Percentiles rank a stretch among this genome's conserved stretches.
Conservation (phyloP, 2,329 filamentous ascomycete genomes). For the Talaromyces sp. region DNA sequence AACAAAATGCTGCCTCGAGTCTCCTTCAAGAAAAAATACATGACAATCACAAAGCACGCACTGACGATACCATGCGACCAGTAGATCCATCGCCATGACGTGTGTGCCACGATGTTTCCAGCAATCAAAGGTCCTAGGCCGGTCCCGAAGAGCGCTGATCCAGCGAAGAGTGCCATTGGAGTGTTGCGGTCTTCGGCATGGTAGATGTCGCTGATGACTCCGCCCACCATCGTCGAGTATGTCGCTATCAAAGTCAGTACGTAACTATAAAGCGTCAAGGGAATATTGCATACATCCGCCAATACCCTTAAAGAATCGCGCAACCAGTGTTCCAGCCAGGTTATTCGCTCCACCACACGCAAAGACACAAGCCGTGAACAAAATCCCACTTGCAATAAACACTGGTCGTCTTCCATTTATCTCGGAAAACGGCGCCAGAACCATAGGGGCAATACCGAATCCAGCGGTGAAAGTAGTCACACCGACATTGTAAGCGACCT, state of each 20-base stretch:
- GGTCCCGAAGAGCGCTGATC: constrained; percentile 65
- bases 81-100: constrained; percentile 30
- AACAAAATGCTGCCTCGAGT: constrained; percentile 78
- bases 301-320: constrained; percentile 73
- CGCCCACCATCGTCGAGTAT: constrained; percentile 89
- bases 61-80: constrained; percentile 68
- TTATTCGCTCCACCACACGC: constrained; percentile 68
- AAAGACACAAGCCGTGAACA: constrained; percentile 69
- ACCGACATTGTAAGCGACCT: constrained; percentile 65
- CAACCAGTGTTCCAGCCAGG: constrained; percentile 69
- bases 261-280: constrained; percentile 11
- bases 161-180: constrained; percentile 87
- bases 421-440: constrained; percentile 78
- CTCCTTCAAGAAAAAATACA: constrained; percentile 72
- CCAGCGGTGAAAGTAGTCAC: constrained; percentile 80
- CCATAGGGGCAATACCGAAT: constrained; percentile 80
- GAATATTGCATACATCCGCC: constrained; percentile 59
- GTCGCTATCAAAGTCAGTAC: constrained; percentile 38
- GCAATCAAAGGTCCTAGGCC: constrained; percentile 26
- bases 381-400: constrained; percentile 67
- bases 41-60: constrained; percentile 59
- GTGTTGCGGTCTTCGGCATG: constrained; percentile 74
- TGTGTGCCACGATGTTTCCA: constrained; percentile 24
- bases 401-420: constrained; percentile 83
- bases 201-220: constrained; percentile 84